phyloP scores from a whole-genome alignment of 2,329 filamentous ascomycete genomes.

The Tolypocladium ovalisporum region DNA sequence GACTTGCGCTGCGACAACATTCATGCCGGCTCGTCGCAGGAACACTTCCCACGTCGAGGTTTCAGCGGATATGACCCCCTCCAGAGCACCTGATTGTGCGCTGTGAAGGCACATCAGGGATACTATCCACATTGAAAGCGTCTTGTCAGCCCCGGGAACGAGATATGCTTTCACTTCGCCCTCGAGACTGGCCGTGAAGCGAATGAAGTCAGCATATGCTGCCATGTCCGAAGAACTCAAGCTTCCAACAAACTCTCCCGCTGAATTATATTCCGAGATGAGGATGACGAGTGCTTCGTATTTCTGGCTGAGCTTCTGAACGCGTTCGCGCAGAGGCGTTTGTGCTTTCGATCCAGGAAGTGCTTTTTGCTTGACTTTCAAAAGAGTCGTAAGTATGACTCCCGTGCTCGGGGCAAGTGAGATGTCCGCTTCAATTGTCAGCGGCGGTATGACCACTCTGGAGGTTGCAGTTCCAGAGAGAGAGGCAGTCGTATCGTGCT shows the following conservation, averaged over 20 bases:
- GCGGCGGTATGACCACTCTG: conserved; percentile 19
- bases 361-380: conserved; percentile 61
- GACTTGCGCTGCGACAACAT: conserved; percentile 24
- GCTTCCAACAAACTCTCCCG: conserved; percentile 28
- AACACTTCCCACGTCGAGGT: conserved; percentile 30
- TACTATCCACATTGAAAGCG: conserved; percentile 43
- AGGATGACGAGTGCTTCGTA: conserved; percentile 62
- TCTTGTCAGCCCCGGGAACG: conserved; percentile 37
- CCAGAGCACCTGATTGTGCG: conserved; percentile 12
- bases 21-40: conserved; percentile 23
- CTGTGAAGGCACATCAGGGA: conserved; percentile 37
- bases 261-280: conserved; percentile 42
- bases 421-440: conserved; percentile 58
- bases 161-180: conserved; percentile 30
- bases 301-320: conserved; percentile 39
- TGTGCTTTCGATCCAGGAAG: conserved; percentile 39
- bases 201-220: conserved; percentile 38
- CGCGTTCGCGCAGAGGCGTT: conserved; percentile 40
- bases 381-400: conserved; percentile 58
- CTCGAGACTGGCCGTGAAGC: conserved; percentile 32
- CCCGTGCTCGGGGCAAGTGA: conserved; percentile 59
- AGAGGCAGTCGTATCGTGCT: conserved; percentile 16
- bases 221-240: conserved; percentile 28
- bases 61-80: conserved; percentile 22
- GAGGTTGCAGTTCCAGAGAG: conserved; percentile 4